These are phyloP conservation scores for Lecanicillium sp. DNA, from an alignment of 2,329 filamentous ascomycete genomes.

Conservation along the genomic window DNA sequence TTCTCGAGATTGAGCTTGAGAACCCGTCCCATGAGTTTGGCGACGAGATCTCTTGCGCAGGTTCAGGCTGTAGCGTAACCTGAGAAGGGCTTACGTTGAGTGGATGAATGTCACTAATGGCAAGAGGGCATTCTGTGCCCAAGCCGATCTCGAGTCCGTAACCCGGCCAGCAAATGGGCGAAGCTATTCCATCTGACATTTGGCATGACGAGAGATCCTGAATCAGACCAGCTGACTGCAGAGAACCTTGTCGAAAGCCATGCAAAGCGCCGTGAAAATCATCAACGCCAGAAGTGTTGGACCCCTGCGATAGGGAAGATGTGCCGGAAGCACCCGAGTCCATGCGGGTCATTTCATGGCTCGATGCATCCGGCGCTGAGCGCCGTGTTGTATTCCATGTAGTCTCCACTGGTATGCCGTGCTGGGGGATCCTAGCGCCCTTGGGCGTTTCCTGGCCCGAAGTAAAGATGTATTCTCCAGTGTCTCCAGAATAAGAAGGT, in stretches of 20 bases:
- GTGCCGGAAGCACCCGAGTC: conserved; percentile 29
- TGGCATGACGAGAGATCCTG: conserved; percentile 13
- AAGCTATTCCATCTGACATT: conserved; percentile 20
- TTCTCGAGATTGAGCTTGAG: conserved; percentile 43
- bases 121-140: conserved; percentile 33
- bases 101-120: conserved; percentile 31
- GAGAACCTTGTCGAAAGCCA: conserved; percentile 31
- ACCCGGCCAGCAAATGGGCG: conserved; percentile 42
- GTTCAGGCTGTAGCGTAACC: conserved; percentile 45
- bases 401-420: conserved; percentile 34
- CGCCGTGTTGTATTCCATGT: conserved; percentile 37
- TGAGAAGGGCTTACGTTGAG: conserved; percentile 49
- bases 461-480: conserved; percentile 46
- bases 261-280: conserved; percentile 39
- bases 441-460: conserved; percentile 47
- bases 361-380: conserved; percentile 20
- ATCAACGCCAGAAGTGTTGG: conserved; percentile 43
- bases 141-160: conserved; percentile 37
- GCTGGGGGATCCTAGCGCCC: conserved; percentile 36
- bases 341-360: conserved; percentile 31
- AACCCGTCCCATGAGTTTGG: conserved; percentile 43
- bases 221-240: conserved; percentile 27
- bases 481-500: conserved; percentile 41
- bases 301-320: conserved; percentile 41
- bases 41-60: conserved; percentile 41